These are phyloP conservation scores for Euphorbia schlechtendalii DNA, from an alignment of 441 rosid species.

Conservation along the genomic window DNA sequence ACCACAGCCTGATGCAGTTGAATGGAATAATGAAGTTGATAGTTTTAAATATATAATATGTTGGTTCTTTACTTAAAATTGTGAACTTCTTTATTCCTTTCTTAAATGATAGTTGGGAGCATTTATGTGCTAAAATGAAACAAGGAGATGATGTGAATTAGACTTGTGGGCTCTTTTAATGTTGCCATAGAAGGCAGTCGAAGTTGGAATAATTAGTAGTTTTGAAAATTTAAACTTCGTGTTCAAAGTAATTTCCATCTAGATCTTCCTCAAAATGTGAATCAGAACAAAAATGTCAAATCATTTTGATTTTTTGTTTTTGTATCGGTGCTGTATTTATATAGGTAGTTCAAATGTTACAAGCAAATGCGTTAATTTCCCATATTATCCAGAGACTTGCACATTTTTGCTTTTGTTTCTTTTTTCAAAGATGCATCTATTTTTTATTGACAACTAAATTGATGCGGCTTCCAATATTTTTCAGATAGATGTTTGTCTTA, in stretches of 20 bases:
- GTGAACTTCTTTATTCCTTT: too few relatives aligned
- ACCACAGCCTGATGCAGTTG: background rate
- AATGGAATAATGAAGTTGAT: background rate
- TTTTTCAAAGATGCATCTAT: background rate
- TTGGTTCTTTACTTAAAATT: too few relatives aligned
- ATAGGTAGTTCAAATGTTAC: background rate
- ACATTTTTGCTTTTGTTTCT: too few relatives aligned
- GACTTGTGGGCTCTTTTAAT: background rate
- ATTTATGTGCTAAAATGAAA: background rate
- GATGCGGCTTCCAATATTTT: too few relatives aligned
- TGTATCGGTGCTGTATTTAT: background rate
- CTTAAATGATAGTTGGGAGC: too few relatives aligned
- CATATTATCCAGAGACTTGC: too few relatives aligned
- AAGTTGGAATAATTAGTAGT: background rate
- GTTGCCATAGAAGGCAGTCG: background rate
- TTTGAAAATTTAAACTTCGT: background rate
- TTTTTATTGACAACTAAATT: background rate
- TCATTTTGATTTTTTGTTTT: background rate
- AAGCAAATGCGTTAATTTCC: background rate
- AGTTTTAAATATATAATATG: background rate
- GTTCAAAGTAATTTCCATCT: background rate
- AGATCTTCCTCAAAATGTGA: background rate
- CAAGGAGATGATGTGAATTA: background rate
- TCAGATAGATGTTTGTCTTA: too few relatives aligned
- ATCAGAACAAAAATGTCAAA: background rate